These are phyloP conservation scores for Globisporangium middletonii DNA, from an alignment of 352 stramenopile genomes.

Conservation along the genomic window DNA sequence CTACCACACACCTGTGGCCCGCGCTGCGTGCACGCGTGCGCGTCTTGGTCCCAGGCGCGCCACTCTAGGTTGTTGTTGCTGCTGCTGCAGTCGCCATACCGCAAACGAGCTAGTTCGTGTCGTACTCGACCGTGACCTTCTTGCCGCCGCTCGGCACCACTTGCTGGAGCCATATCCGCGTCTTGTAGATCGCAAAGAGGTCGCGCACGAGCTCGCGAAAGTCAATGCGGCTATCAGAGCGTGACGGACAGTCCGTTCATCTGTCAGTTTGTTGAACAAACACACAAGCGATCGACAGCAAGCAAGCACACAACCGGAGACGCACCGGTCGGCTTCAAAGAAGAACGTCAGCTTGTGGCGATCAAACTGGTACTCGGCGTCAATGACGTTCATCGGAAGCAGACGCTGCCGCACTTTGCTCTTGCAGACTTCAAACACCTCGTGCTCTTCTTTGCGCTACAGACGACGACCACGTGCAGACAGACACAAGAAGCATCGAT, in stretches of 20 bases:
- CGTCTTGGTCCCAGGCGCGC: too few species aligned
- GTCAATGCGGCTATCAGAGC: constrained; percentile 85
- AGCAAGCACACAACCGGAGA: neutral
- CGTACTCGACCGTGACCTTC: constrained; percentile 51
- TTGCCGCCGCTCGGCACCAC: constrained; percentile 75
- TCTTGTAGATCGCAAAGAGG: constrained; percentile 99
- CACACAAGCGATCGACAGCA: neutral
- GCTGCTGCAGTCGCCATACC: neutral
- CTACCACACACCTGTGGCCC: too few species aligned
- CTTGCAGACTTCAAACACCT: constrained; percentile 95
- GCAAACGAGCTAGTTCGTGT: constrained; percentile 33
- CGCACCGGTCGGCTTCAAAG: constrained; percentile 94
- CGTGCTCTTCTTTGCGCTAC: constrained; percentile 92
- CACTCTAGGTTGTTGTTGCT: neutral
- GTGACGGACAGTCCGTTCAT: neutral
- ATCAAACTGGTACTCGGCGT: constrained; percentile 98
- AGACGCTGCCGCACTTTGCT: constrained; percentile 92
- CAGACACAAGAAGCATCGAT: neutral
- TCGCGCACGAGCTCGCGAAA: constrained; percentile 97
- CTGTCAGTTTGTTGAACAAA: neutral
- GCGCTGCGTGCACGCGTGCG: too few species aligned
- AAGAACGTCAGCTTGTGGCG: constrained; percentile 99
- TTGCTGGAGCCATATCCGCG: constrained; percentile 97
- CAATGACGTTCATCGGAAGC: constrained; percentile 96
- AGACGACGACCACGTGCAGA: neutral